Evolutionary conservation across 2,329 filamentous ascomycete genomes (phyloP), one percentile per base, ranked within the genome.

Genomic region (Sclerotinia glacialis): DNA sequence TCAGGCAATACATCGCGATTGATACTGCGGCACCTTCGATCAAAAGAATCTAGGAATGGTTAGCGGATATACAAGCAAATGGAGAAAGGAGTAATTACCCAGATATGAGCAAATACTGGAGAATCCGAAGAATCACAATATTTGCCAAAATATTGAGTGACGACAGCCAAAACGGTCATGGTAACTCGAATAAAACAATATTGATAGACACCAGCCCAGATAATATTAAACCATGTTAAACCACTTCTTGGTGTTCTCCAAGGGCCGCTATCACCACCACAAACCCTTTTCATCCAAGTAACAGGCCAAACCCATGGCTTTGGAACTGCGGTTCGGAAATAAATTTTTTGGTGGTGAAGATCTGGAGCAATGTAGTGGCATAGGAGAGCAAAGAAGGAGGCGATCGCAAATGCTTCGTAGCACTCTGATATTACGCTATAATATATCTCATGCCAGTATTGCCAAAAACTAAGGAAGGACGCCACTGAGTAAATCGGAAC

Each of bases 401-500:
- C 89, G 70, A 96, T 93, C 67, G 91, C 91, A 74, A 96, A 94
- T 14, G 92, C 91, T 79, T 96, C 92, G 77, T 96, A 96, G 78
- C 91, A 94, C 76, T 95, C 90, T 73, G 90, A 87, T 53, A 94
- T 80, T 63, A 95, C 88, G 74, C 91, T 84, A 76, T 89, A 95
- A 79, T 96, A 96, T 66, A 95, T 85, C 59, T 89, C 86, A 74
- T 93, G 85, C 76, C 83, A 85, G 80, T 95, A 94, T 79, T 85
- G 93, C 71, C 84, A 82, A 72, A 92, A 86, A 68, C 87, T 88
- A 47, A 94, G 83, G 75, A 91, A 91, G 44, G 90, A 88, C 26
- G 92, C 88, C 49, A 87, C 81, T 61, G 89, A 83, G 77, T 96
- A 96, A 69, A 96, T 82, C 49, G 92, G 92, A 60, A 96, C 86